Conservation (phyloP, 179 eudicot species). For the Spergularia azorica region DNA sequence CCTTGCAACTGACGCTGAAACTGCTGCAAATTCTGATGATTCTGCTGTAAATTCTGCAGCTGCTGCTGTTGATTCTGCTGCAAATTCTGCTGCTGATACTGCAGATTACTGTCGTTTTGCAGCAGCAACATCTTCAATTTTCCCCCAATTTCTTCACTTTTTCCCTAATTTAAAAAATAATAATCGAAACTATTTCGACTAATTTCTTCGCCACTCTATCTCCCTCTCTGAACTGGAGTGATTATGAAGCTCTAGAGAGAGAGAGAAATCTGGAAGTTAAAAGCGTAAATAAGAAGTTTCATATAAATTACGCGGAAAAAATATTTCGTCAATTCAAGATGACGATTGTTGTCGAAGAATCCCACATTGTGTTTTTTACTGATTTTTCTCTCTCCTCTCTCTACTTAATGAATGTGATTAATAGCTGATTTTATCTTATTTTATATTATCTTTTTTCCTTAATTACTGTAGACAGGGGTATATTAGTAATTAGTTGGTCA, state of each 20-base stretch:
- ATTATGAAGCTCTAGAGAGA: not conserved
- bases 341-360: not conserved
- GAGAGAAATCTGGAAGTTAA: not conserved
- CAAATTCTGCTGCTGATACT: constrained; percentile 34
- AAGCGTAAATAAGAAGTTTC: not conserved
- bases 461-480: too few relatives aligned
- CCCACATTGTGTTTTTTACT: not conserved
- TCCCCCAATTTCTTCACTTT: not conserved
- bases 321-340: constrained; percentile 6
- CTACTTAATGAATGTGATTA: not conserved
- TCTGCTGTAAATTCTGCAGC: constrained; percentile 26
- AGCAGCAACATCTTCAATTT: constrained; percentile 53
- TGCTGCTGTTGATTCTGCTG: constrained; percentile 15
- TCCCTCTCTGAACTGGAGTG: constrained; percentile 13
- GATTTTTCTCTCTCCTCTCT: not conserved
- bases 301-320: constrained; percentile 10
- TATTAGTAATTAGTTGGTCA: too few relatives aligned
- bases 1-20: constrained; percentile 36
- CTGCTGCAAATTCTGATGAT: constrained; percentile 37
- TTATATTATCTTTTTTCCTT: too few relatives aligned
- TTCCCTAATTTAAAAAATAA: not conserved
- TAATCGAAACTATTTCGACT: not conserved
- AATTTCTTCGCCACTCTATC: not conserved
- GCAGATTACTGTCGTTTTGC: constrained; percentile 42
- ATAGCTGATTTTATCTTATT: not conserved